Evolutionary conservation across 2,329 filamentous ascomycete species (phyloP).

Genomic region (Blumeria graminis): DNA sequence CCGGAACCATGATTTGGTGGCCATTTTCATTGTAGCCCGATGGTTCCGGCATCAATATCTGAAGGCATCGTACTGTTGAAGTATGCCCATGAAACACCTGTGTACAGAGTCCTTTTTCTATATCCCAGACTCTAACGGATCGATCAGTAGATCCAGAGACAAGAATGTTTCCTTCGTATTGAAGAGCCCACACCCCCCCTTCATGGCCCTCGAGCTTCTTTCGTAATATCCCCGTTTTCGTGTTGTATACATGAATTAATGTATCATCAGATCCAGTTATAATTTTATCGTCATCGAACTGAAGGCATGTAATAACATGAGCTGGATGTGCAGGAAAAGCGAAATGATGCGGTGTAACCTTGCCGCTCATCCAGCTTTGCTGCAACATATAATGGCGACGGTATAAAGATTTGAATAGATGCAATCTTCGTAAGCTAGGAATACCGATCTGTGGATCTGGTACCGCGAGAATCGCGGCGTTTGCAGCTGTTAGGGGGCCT

Average conservation of each 20-base stretch:
- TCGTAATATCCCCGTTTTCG: slow-evolving; percentile 68
- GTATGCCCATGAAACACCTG: slow-evolving; percentile 96
- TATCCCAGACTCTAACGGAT: slow-evolving; percentile 98
- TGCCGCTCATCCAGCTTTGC: slow-evolving; percentile 74
- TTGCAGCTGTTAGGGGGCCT: slow-evolving; percentile 68
- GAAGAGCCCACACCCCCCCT: slow-evolving; percentile 89
- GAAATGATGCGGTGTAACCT: slow-evolving; percentile 67
- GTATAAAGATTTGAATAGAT: slow-evolving; percentile 91
- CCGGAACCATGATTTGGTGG: slow-evolving; percentile 64
- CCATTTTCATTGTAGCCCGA: slow-evolving; percentile 50
- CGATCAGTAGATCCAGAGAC: slow-evolving; percentile 92
- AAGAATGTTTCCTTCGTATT: slow-evolving; percentile 84
- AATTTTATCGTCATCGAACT: slow-evolving; percentile 96
- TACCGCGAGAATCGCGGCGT: slow-evolving; percentile 58
- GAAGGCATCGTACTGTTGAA: slow-evolving; percentile 83
- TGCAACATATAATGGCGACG: slow-evolving; percentile 79
- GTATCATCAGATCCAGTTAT: slow-evolving; percentile 94
- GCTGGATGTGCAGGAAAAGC: slow-evolving; percentile 91
- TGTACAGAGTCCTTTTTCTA: slow-evolving; percentile 73
- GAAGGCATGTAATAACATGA: slow-evolving; percentile 90
- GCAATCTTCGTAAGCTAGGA: slow-evolving; percentile 54
- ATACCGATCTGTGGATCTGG: slow-evolving; percentile 63
- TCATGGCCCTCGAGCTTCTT: slow-evolving; percentile 80
- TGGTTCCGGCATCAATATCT: slow-evolving; percentile 73
- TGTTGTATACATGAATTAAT: slow-evolving; percentile 94